Evolutionary conservation across 805 yeast species (phyloP), one percentile per base, ranked within the genome.

Genomic region (Teunomyces tritomae): DNA sequence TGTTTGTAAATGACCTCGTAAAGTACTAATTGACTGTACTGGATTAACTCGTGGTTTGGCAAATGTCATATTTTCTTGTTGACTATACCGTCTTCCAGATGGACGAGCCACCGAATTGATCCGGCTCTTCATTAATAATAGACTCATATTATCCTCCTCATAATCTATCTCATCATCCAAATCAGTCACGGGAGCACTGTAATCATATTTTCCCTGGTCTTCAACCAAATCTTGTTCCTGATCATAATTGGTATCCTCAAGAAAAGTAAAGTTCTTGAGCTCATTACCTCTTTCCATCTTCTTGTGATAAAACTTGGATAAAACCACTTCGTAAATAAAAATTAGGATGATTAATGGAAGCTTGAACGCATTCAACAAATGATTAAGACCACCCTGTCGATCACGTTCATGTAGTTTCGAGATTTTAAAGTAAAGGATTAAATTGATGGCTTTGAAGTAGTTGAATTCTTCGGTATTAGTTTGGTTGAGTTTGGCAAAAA

Each of bases 401-500:
- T 43, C 44, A 26, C 50, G 40, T 37, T 43, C 53, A 34, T 53
- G 44, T 36, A 67, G 46, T 24, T 58, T 53, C 8, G 72, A 63
- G 49, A 64, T 55, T 45, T 70, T 67, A 51, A 71, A 61, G 52
- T 70, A 69, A 8, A 71, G 59, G 7, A 70, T 58, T 35, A 71
- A 49, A 50, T 72, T 72, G n/a, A 65, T 63, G 10, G 76, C 58
- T 49, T 68, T 70, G 50, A 69, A 66, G 44, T 69, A 72, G 51
- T 71, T 66, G 46, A 72, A 70, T 47, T 72, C 76, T 49, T 70
- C 73, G 41, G 64, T 63, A 49, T 67, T 66, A 17, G 50, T 48
- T 32, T 45, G 49, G 43, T 65, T 60, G 5, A 71, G 65, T 41
- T 63, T 65, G 16, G 67, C 62, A 55, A 71, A 71, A 3, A 70